phyloP scores from a whole-genome alignment of 257 asterid species.

The Verbascum thapsus region DNA sequence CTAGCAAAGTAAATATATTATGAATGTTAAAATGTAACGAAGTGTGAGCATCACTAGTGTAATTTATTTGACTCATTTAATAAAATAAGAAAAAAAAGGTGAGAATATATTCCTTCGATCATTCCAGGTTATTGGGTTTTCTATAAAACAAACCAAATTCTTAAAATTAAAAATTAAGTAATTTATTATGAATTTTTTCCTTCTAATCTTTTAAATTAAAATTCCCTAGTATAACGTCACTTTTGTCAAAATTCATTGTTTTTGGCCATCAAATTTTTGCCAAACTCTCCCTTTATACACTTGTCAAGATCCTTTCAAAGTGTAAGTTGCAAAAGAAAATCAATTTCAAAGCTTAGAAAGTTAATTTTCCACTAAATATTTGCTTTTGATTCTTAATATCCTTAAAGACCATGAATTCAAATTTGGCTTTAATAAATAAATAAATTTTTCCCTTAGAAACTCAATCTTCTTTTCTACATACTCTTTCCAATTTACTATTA shows the following conservation, averaged over 20 bases:
- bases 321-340: not conserved
- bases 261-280: constrained; percentile 27
- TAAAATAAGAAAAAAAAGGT: too few species aligned
- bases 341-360: not conserved
- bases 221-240: not conserved
- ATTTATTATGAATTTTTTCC: not conserved
- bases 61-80: too few species aligned
- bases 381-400: constrained; percentile 8
- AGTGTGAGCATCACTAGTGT: too few species aligned
- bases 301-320: constrained; percentile 6
- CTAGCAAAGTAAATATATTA: too few species aligned
- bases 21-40: too few species aligned
- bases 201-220: not conserved
- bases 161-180: too few species aligned
- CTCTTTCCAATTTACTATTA: not conserved
- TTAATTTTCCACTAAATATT: not conserved
- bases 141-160: too few species aligned
- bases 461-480: constrained; percentile 6
- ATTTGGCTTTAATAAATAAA: not conserved
- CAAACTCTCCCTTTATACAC: constrained; percentile 22
- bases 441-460: not conserved
- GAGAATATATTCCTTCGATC: too few species aligned
- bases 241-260: constrained; percentile 36
- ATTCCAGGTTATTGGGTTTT: too few species aligned
- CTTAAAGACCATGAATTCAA: not conserved